Evolutionary conservation across 2,329 filamentous ascomycete species (phyloP), one percentile per base, ranked within the genome.

Genomic region (Aspergillus eucalypticola): DNA sequence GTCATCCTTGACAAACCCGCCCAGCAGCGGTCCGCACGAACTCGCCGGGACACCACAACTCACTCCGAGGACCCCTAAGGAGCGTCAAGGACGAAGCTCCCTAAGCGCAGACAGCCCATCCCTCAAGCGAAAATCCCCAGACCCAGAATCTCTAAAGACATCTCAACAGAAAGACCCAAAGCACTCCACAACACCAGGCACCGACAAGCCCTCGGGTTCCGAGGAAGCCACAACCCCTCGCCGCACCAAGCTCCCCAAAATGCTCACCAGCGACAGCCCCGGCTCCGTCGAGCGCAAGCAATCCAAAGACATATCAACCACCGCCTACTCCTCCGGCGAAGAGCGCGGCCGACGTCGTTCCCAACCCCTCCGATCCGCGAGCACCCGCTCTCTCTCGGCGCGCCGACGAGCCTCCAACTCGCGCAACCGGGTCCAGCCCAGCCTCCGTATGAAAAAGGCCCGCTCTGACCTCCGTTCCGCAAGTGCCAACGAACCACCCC

Each of bases 111-210:
- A 74, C 62, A 73, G 69, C 61, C 64, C 69, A 17, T 75, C 71
- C 44, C 74, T 67, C 32, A 76, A 76, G 64, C 68, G 74, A 59
- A 76, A 75, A 62, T 71, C 74, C 21, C 68, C 71, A 19, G 66
- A 70, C 62, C 71, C 71, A 63, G 69, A 73, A 66, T 61, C 66
- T 17, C 17, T 67, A 8, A 51, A 48, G 55, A 32, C 19, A 17
- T 5, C 50, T 7, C 10, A 32, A 38, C 62, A 56, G 42, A 42
- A 44, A 56, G 53, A 66, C 56, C 10, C 51, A 39, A 57, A 32
- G 25, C 27, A 42, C 25, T 25, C 23, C 7, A 56, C 42, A 3
- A 17, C 51, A 17, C 11, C 13, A n/a, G 15, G 6, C n/a, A 23
- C 38, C n/a, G 52, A 65, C 38, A 50, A 67, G 54, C 62, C 63